Conservation (phyloP, 129 eudicot genomes). For the Tagetes erecta region DNA sequence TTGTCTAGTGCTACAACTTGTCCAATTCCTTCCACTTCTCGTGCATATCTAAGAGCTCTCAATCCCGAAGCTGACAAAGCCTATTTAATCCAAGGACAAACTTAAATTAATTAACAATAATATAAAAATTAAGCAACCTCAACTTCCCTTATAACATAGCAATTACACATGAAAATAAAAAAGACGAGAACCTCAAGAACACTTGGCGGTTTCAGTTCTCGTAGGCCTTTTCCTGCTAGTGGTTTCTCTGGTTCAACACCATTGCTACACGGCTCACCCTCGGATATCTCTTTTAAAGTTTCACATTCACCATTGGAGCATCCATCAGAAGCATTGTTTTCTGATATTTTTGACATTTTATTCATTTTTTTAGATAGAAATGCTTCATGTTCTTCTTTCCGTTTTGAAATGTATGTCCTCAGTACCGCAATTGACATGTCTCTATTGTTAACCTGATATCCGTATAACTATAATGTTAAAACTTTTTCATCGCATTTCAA, state of each 20-base stretch:
- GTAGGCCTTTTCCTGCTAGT: slow-evolving; percentile 48
- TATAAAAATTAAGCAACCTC: neutral
- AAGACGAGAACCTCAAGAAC: slow-evolving; percentile 79
- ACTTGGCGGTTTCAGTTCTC: slow-evolving; percentile 83
- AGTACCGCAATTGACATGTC: slow-evolving; percentile 93
- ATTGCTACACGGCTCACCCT: slow-evolving; percentile 42
- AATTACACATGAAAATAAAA: neutral
- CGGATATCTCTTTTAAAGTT: slow-evolving; percentile 38
- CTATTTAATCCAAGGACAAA: slow-evolving; percentile 42
- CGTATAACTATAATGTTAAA: neutral
- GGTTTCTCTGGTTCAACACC: slow-evolving; percentile 42
- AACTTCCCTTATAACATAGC: neutral
- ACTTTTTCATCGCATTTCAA: neutral
- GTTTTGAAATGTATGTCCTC: slow-evolving; percentile 74
- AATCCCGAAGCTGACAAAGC: slow-evolving; percentile 91
- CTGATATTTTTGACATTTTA: slow-evolving; percentile 45
- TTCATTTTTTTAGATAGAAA: slow-evolving; percentile 41
- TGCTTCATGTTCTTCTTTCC: slow-evolving; percentile 78
- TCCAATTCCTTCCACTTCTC: slow-evolving; percentile 85
- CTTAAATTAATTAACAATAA: slow-evolving; percentile 5
- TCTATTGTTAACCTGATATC: slow-evolving; percentile 83
- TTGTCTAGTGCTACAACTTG: slow-evolving; percentile 92
- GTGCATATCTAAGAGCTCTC: slow-evolving; percentile 94
- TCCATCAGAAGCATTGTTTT: slow-evolving; percentile 38
- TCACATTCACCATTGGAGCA: slow-evolving; percentile 57